Base-by-base conservation (phyloP, 1,139 yeast genomes). In the Sugiyamaella japonica region DNA sequence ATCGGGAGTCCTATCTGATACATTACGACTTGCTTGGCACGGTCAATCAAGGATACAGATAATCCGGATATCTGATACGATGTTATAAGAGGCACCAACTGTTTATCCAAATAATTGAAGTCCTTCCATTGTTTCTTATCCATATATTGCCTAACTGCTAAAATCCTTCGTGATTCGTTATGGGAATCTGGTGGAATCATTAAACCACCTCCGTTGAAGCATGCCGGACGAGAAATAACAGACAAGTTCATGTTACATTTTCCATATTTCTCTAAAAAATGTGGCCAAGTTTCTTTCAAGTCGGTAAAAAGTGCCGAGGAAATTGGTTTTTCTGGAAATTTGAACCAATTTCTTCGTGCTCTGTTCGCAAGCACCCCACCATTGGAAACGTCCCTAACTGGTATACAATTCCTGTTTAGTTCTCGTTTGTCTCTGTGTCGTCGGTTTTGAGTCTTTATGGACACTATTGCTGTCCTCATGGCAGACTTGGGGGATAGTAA, bases 231-330 rank as follows among this genome's bases (percentile, higher is more conserved):
- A 1, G 79, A 76, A 1, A 84, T 77, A 10, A 71, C 71, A 0
- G 87, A 81, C 15, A 85, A 67, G 59, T 84, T 83, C 78, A 78
- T 73, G 60, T 76, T 77, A 1, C 86, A 85, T 71, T 76, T 77
- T 17, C 85, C 79, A 62, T 85, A 85, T 3, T 77, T 76, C 57
- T 84, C 89, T 20, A 83, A 66, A 61, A 84, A 85, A 61, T 84
- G 85, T 5, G 84, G 76, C 66, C 76, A 80, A 0, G 88, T 82
- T 31, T 48, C 31, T 7, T n/a, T 16, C 5, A 69, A 56, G 5
- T 58, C 61, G 39, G 54, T 56, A 50, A 65, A 54, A 8, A 57
- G 46, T 1, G 36, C 47, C 4, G 54, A 54, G 6, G 55, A 50
- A n/a, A 61, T 55, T 3, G 59, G 54, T 25, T 50, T 52, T 13